Base-by-base conservation (phyloP, 1,284 basidiomycete genomes). In the Peniophora sp. region DNA sequence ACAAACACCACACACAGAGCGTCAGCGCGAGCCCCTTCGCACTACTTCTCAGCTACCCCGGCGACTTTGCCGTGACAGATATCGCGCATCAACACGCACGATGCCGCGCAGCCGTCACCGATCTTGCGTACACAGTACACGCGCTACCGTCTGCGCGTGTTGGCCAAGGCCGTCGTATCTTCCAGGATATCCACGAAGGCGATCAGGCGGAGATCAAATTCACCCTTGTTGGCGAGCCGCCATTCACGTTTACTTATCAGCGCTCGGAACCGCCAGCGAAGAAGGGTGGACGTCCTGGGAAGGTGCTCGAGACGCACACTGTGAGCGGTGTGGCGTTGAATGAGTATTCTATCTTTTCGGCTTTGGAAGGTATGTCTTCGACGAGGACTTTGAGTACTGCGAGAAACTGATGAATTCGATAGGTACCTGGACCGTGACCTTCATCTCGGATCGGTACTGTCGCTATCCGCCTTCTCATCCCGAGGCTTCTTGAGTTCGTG, bases 231-330 rank as follows among this genome's bases (percentile, higher is more conserved):
- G 96, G 96, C 50, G 88, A 90, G 59, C 88, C 96, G 35, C 96
- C 96, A 0, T 99, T 97, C 70, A 88, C 93, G 1, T 98, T 99
- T 68, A 92, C 91, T 0, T 94, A 93, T 64, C 91, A 93, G 64
- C 79, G 92, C 44, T 78, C 88, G 2, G 88, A 90, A 65, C 72
- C 80, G 23, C 77, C 68, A 59, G 63, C 69, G 8, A 80, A 75
- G 68, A 87, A 84, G 64, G 79, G 79, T 42, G 76, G 76, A 27
- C 81, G 76, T 57, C 70, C 76, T 37, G 81, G 80, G 50, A 87
- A 83, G 62, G 82, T 94, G 17, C 75, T 93, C 11, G 92, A 96
- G 63, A 93, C 91, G 20, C 92, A 92, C 60, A 92, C 88, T 0
- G 83, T 92, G 32, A 89, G 91, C 12, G 88, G 90, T 6, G 80